Conservation (phyloP, 805 yeast genomes). For the Dipodascus albidus region DNA sequence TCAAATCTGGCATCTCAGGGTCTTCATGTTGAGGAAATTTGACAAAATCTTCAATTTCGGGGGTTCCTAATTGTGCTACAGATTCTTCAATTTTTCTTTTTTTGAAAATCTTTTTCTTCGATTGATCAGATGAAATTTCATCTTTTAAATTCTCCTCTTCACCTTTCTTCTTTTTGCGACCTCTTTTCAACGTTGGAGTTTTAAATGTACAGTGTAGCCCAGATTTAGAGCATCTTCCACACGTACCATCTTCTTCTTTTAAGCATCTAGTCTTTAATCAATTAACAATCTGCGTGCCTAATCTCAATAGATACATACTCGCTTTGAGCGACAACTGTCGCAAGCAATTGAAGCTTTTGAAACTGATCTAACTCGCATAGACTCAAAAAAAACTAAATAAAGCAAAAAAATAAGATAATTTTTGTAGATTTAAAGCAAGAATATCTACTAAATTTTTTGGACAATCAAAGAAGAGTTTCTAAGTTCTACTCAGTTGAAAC, state of each 20-base stretch:
- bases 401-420: not conserved
- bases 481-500: too few species aligned
- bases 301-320: not conserved
- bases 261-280: not conserved
- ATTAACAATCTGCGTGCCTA: not conserved
- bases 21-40: too few species aligned
- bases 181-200: not conserved
- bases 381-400: too few species aligned
- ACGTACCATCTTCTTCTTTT: not conserved
- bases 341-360: not conserved
- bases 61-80: too few species aligned
- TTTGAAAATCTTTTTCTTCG: not conserved
- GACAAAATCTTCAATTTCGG: too few species aligned
- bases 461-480: too few species aligned
- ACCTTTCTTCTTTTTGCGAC: not conserved
- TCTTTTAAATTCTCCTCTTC: not conserved
- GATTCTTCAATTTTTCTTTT: not conserved
- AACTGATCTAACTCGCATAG: not conserved
- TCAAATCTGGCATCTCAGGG: not conserved
- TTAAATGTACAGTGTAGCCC: not conserved
- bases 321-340: not conserved
- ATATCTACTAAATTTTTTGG: too few species aligned
- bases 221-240: not conserved
- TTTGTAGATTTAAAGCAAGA: not conserved
- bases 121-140: not conserved